These are phyloP conservation scores for Dimargaris cristalligena DNA, from an alignment of 192 early-diverging fungal genomes.

Conservation along the genomic window DNA sequence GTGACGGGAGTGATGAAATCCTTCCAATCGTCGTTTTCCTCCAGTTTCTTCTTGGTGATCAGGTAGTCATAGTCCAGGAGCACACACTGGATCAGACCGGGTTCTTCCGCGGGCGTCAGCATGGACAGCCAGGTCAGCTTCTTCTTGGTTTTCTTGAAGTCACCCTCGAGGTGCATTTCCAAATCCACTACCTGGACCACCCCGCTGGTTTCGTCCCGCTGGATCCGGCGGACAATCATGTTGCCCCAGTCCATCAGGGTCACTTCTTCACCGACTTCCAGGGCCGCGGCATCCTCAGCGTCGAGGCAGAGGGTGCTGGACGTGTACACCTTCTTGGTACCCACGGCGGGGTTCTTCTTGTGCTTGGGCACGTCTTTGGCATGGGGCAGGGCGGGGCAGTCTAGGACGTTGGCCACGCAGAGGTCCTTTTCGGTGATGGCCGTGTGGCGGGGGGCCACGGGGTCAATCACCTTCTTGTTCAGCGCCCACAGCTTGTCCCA, in stretches of 20 bases:
- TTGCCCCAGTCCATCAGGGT: conserved; percentile 99
- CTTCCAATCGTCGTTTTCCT: conserved; percentile 72
- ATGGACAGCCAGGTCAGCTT: conserved; percentile 88
- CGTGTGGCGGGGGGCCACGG: conserved; percentile 79
- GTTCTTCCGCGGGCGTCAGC: conserved; percentile 19
- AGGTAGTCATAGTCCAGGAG: conserved; percentile 93
- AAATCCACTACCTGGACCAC: conserved; percentile 43
- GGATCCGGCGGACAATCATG: conserved; percentile 64
- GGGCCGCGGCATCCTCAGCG: conserved; percentile 66
- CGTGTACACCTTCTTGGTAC: conserved; percentile 69
- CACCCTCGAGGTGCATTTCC: conserved; percentile 74
- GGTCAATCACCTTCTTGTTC: conserved; percentile 95
- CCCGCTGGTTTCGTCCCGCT: conserved; percentile 32
- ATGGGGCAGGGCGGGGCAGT: conserved; percentile 32
- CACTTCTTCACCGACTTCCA: conserved; percentile 76
- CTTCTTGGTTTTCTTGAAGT: conserved; percentile 98
- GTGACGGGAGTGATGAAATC: conserved; percentile 70
- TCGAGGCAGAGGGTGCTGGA: conserved; percentile 64
- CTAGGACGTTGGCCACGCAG: conserved; percentile 47
- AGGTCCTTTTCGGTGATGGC: conserved; percentile 51
- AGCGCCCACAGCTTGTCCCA: conserved; percentile 99
- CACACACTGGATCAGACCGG: conserved; percentile 35
- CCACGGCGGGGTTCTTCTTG: conserved; percentile 93
- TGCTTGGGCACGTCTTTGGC: conserved; percentile 63
- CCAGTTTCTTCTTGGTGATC: conserved; percentile 95